Evolutionary conservation across 495 filamentous ascomycete species (phyloP).

Genomic region (Aspergillus baeticus): DNA sequence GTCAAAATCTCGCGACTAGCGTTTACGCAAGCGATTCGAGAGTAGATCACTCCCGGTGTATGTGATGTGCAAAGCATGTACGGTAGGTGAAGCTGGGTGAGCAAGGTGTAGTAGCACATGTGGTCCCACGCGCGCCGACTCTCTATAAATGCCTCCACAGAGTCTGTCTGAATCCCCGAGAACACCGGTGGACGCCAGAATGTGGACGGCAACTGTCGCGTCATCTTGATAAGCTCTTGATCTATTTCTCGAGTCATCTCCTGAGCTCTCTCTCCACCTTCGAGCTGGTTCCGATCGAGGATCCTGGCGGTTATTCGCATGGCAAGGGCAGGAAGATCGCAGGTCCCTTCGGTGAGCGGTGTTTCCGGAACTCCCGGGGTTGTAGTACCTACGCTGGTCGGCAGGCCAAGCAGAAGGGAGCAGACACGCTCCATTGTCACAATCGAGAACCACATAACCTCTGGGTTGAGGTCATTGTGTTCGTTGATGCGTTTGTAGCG

Average conservation of each 20-base stretch:
- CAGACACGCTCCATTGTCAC: not conserved
- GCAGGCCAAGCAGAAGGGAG: not conserved
- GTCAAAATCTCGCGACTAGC: conserved; percentile 44
- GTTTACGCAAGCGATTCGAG: conserved; percentile 38
- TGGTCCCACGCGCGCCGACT: conserved; percentile 25
- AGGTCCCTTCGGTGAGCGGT: no score
- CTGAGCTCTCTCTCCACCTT: not conserved
- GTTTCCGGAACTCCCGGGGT: no score
- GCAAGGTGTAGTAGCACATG: conserved; percentile 39
- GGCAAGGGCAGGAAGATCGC: no score
- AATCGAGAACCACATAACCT: not conserved
- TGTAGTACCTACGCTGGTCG: not conserved
- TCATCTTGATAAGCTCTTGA: conserved; percentile 1
- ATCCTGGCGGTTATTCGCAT: not conserved
- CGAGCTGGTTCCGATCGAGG: not conserved
- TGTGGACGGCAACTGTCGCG: not conserved
- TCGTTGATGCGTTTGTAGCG: not conserved
- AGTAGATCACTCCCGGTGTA: conserved; percentile 20
- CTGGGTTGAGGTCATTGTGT: not conserved
- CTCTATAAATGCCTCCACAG: conserved; percentile 8
- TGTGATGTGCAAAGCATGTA: conserved; percentile 20
- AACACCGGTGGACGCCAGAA: not conserved
- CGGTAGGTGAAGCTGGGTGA: conserved; percentile 30
- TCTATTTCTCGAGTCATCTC: not conserved
- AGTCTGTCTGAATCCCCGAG: not conserved